Conservation (phyloP, 352 stramenopile species). For the Phytophthora lateralis region DNA sequence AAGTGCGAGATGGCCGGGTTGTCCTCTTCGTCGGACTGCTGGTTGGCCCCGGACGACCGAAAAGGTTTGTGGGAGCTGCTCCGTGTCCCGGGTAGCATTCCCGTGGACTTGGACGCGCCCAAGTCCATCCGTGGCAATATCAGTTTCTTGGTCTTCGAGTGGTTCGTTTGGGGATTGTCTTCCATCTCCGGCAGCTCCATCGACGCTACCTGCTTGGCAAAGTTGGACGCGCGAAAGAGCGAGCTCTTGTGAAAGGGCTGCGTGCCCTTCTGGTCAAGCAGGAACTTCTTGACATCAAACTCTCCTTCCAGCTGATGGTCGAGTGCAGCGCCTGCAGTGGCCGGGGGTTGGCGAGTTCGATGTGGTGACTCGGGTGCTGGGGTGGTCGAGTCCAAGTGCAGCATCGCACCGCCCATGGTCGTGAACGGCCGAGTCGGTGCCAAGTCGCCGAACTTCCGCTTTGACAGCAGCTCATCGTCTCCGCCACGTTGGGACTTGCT, state of each 20-base stretch:
- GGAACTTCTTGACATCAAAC: constrained; percentile 71
- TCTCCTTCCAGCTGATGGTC: constrained; percentile 20
- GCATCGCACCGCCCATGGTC: constrained; percentile 30
- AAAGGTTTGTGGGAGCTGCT: constrained; percentile 1
- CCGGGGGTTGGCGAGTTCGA: constrained; percentile 6
- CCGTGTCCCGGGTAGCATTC: constrained; percentile 10
- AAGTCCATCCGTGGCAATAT: constrained; percentile 48
- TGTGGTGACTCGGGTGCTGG: constrained; percentile 10
- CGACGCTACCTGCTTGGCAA: constrained; percentile 31
- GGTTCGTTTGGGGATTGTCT: neutral
- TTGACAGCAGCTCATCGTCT: neutral
- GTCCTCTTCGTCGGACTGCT: constrained; percentile 38
- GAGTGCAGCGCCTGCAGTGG: constrained; percentile 5
- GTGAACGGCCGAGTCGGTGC: constrained; percentile 40
- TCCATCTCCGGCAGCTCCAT: constrained; percentile 15
- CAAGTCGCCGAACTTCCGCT: constrained; percentile 1
- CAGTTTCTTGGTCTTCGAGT: constrained; percentile 34
- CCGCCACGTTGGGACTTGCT: neutral
- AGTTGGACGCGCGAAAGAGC: constrained; percentile 54
- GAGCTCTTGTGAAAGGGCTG: constrained; percentile 62
- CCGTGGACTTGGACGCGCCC: constrained; percentile 25
- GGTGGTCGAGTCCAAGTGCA: constrained; percentile 23
- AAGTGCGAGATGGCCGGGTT: constrained; percentile 61
- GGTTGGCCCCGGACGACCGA: constrained; percentile 9
- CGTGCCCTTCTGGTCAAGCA: constrained; percentile 61